Conservation (phyloP, 805 yeast genomes). For the Ogataea nakhonphanomensis region DNA sequence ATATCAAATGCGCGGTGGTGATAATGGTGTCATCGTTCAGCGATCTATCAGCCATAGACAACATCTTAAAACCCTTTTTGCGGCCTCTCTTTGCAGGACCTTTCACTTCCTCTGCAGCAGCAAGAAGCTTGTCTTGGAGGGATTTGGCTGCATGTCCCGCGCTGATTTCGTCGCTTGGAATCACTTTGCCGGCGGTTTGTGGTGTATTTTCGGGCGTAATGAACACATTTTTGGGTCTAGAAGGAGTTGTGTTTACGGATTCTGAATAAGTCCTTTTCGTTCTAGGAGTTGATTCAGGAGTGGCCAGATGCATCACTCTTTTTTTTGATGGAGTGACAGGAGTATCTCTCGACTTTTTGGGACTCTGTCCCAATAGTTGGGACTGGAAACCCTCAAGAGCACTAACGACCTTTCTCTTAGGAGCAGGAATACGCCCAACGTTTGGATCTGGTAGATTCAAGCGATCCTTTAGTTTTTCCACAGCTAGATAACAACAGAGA, state of each 20-base stretch:
- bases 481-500: conserved; percentile 61
- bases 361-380: conserved; percentile 32
- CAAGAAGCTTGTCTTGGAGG: conserved; percentile 17
- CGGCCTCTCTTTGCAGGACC: conserved; percentile 14
- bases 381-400: conserved; percentile 44
- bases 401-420: conserved; percentile 38
- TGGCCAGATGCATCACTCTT: conserved; percentile 10
- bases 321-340: conserved; percentile 28
- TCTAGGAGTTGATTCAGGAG: conserved; percentile 21
- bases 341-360: not conserved
- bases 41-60: conserved; percentile 13
- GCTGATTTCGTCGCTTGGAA: not conserved
- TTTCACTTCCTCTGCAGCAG: conserved; percentile 16
- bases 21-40: conserved; percentile 15
- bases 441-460: conserved; percentile 49
- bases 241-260: not conserved
- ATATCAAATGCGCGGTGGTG: conserved; percentile 39
- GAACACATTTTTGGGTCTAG: conserved; percentile 1
- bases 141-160: conserved; percentile 11
- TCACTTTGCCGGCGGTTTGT: not conserved
- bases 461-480: conserved; percentile 43
- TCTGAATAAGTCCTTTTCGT: conserved; percentile 1
- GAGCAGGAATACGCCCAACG: conserved; percentile 55
- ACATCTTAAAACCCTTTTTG: conserved; percentile 16
- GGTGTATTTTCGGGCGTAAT: conserved; percentile 24